phyloP scores from a whole-genome alignment of 2,329 filamentous ascomycete species.

The Colletotrichum sp. region DNA sequence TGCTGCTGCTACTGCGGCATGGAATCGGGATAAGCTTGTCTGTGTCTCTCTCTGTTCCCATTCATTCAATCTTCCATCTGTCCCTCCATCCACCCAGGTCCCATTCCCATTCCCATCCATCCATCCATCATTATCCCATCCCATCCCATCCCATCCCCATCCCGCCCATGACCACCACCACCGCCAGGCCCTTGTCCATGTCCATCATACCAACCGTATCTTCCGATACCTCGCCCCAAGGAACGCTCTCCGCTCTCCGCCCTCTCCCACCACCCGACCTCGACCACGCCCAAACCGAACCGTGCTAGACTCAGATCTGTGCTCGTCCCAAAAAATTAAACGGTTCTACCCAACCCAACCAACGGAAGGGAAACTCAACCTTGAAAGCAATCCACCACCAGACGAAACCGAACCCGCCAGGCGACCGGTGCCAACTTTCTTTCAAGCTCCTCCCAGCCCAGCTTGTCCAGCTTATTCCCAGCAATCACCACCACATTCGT shows the following conservation, averaged over 20 bases:
- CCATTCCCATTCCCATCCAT: not conserved
- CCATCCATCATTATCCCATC: not conserved
- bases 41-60: not conserved
- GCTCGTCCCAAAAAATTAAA: not conserved
- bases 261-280: not conserved
- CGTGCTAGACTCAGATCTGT: not conserved
- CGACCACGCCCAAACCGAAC: not conserved
- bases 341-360: not conserved
- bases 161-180: not conserved
- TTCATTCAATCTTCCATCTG: not conserved
- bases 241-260: not conserved
- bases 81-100: not conserved
- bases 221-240: not conserved
- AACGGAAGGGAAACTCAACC: not conserved
- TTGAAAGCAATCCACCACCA: not conserved
- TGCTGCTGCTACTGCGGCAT: not conserved
- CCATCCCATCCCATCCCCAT: not conserved
- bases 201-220: not conserved
- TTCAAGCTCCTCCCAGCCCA: conserved; percentile 5
- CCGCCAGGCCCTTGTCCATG: not conserved
- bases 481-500: not conserved
- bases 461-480: not conserved
- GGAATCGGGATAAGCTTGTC: not conserved
- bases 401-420: conserved; percentile 8
- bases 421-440: conserved; percentile 18